Evolutionary conservation across 257 asterid species (phyloP).

Genomic region (Solanum clarkiae): DNA sequence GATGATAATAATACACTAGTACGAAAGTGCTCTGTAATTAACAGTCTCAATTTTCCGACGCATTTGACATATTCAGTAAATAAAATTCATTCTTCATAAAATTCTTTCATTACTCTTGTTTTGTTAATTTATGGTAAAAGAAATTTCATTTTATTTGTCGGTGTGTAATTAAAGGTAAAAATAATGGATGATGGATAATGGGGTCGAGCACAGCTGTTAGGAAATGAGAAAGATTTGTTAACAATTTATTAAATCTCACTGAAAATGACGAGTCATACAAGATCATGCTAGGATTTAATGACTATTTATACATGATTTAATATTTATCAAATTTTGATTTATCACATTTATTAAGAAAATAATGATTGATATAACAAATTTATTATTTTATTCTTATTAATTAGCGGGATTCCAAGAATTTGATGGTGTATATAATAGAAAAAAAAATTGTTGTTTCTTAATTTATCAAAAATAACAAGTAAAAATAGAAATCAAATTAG

Average conservation of each 20-base stretch:
- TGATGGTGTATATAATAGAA: too few relatives aligned
- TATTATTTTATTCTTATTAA: too few relatives aligned
- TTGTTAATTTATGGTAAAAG: neutral
- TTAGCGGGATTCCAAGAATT: too few relatives aligned
- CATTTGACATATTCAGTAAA: neutral
- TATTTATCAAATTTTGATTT: too few relatives aligned
- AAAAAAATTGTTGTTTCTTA: too few relatives aligned
- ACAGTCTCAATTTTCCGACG: conserved; percentile 3
- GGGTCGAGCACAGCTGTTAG: neutral
- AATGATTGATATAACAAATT: too few relatives aligned
- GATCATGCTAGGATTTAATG: too few relatives aligned
- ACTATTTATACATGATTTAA: too few relatives aligned
- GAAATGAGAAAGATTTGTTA: neutral
- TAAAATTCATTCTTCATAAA: neutral
- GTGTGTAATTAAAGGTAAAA: neutral
- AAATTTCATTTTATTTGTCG: neutral
- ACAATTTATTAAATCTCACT: neutral
- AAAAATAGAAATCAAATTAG: too few relatives aligned
- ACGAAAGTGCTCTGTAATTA: conserved; percentile 2
- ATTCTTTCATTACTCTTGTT: neutral
- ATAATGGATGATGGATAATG: neutral
- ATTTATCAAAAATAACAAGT: too few relatives aligned
- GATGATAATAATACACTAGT: neutral
- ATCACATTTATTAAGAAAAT: too few relatives aligned
- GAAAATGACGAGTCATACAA: neutral